A percentile compares a stretch with the other conserved stretches of the same genome.
Conservation (phyloP, 371 early-diverging fungal genomes). For the Apophysomyces elegans region DNA sequence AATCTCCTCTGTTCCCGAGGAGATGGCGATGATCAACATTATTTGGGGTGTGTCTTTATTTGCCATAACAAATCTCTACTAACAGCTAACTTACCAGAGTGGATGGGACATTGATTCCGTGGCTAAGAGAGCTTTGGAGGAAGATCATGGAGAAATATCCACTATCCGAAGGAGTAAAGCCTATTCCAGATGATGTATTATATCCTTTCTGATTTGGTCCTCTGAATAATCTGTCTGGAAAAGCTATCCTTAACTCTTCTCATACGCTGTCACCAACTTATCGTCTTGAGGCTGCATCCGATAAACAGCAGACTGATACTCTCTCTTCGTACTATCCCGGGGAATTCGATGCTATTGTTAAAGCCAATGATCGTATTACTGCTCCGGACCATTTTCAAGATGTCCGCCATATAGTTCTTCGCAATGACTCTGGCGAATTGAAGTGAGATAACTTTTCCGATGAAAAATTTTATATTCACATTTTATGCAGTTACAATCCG, state of each 20-base stretch:
- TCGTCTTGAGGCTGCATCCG: constrained; percentile 38
- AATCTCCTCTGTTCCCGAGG: constrained; percentile 72
- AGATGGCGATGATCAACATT: constrained; percentile 98
- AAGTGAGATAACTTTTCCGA: constrained; percentile 15
- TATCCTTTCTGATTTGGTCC: constrained; percentile 25
- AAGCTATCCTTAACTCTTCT: constrained; percentile 19
- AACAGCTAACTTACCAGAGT: constrained; percentile 41
- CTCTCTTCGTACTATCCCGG: constrained; percentile 14
- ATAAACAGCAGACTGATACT: constrained; percentile 16
- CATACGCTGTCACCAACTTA: constrained; percentile 43
- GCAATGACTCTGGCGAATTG: constrained; percentile 26
- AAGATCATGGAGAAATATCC: constrained; percentile 63
- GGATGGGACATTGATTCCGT: constrained; percentile 88
- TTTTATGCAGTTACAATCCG: constrained; percentile 62
- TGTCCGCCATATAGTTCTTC: constrained; percentile 76
- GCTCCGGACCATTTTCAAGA: constrained; percentile 88
- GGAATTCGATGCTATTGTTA: constrained; percentile 45
- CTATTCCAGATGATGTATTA: constrained; percentile 62
- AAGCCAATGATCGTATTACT: constrained; percentile 73
- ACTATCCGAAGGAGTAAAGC: constrained; percentile 51
- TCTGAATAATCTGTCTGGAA: not conserved
- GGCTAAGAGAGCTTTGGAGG: constrained; percentile 78
- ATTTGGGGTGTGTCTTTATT: constrained; percentile 69
- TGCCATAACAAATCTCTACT: not conserved
- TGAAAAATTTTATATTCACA: constrained; percentile 11